Base-by-base conservation (phyloP, 176 grass and related monocot genomes). In the Elaeis guineensis region DNA sequence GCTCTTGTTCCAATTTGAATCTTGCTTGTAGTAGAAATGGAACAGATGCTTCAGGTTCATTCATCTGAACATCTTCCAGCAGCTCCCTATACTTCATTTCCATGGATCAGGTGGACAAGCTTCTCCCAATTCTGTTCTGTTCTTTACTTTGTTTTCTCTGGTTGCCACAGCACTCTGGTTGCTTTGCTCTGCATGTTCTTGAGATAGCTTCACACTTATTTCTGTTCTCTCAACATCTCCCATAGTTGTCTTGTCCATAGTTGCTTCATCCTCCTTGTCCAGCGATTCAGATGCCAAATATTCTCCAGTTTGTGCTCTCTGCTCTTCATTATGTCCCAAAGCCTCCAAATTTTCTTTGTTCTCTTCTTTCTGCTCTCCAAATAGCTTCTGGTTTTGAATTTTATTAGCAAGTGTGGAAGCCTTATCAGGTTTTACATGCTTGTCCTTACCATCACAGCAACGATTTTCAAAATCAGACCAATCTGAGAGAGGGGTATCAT, bases 401-500 rank as follows among this genome's bases (percentile, higher is more conserved):
- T 30, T 30, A 30, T 30, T 30, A 30, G 28, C 28, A 30, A 6
- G 1, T 30, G 28, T 1, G 0, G 28, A 52, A 58, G 32, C 9
- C 56, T 66, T 66, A 50, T 50, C 49, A 61, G 28, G 32, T 18
- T 61, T 29, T 58, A 52, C 35, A 35, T 58, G 14, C 57, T 72
- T 73, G 18, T 70, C 59, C 72, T 64, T 22, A 28, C 75, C 58
- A 30, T 69, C 59, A 59, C 62, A 61, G 49, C 21, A 7, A 29
- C 59, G 71, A 68, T 44, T 55, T 9, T 25, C 18, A 44, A n/a
- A 56, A 39, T 19, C 60, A 80, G 70, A 74, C 74, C 73, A 79
- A 75, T 73, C 60, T 1, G 90, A 81, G 24, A 86, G 28, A 54
- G 82, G 78, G 23, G 78, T 17, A 82, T 91, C 84, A 64, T 97